phyloP scores from a whole-genome alignment of 2,329 filamentous ascomycete genomes.

The Lachnellula willkommii region DNA sequence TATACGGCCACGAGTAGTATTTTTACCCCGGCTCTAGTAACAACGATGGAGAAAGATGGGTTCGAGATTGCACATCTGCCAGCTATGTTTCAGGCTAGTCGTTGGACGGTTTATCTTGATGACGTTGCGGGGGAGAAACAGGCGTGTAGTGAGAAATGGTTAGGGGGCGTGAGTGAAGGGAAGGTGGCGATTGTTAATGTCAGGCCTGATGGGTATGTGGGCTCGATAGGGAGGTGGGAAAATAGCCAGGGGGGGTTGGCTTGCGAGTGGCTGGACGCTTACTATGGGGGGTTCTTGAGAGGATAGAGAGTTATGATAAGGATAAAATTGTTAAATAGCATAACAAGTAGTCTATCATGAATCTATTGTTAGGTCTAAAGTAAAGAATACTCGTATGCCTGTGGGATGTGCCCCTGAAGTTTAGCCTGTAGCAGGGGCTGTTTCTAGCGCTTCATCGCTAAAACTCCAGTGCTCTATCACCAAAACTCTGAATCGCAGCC shows the following conservation, averaged over 20 bases:
- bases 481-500: too few species aligned
- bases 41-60: constrained; percentile 55
- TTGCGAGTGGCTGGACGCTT: constrained; percentile 43
- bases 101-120: constrained; percentile 70
- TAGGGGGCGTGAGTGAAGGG: constrained; percentile 46
- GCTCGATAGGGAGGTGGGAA: constrained; percentile 47
- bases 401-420: too few species aligned
- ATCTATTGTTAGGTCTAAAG: too few species aligned
- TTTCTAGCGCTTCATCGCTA: too few species aligned
- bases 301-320: not conserved
- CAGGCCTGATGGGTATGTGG: constrained; percentile 69
- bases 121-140: constrained; percentile 54
- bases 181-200: constrained; percentile 63
- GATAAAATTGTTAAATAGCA: too few species aligned
- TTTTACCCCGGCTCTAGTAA: constrained; percentile 66
- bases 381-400: too few species aligned
- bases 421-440: too few species aligned
- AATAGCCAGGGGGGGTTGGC: constrained; percentile 33
- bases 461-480: too few species aligned
- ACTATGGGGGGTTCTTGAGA: constrained; percentile 43
- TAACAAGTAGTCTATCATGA: too few species aligned
- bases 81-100: constrained; percentile 54
- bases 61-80: constrained; percentile 65
- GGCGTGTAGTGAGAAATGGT: constrained; percentile 65
- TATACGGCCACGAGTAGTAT: constrained; percentile 64